Conservation (phyloP, 257 asterid species). For the Cynanchum wilfordii region DNA sequence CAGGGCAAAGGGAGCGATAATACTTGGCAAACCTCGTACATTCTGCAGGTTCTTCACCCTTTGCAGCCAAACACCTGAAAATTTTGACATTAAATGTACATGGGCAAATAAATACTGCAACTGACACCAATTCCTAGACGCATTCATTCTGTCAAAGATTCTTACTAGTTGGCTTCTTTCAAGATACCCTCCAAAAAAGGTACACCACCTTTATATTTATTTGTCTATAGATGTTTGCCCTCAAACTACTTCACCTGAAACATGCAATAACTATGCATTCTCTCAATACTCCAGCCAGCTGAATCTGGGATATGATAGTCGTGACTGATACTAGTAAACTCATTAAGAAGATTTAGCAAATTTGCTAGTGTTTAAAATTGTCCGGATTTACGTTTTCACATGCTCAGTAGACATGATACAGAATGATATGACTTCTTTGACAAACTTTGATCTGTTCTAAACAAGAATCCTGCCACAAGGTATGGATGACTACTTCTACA, state of each 20-base stretch:
- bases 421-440: background rate
- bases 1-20: constrained; percentile 83
- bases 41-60: constrained; percentile 63
- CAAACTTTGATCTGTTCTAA: background rate
- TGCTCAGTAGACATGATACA: background rate
- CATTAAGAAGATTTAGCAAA: no score
- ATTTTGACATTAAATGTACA: background rate
- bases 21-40: constrained; percentile 62
- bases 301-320: background rate
- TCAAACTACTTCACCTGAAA: background rate
- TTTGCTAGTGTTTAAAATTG: background rate
- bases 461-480: background rate
- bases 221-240: background rate
- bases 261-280: background rate
- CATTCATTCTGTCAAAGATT: background rate
- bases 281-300: background rate
- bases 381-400: background rate
- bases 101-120: background rate
- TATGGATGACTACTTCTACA: background rate
- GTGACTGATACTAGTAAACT: background rate
- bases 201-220: background rate
- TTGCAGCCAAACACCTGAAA: constrained; percentile 64
- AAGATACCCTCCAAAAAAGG: background rate
- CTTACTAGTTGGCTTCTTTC: background rate
- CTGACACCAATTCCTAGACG: background rate